Evolutionary conservation across 495 filamentous ascomycete species (phyloP).

Genomic region (Talaromyces adpressus): DNA sequence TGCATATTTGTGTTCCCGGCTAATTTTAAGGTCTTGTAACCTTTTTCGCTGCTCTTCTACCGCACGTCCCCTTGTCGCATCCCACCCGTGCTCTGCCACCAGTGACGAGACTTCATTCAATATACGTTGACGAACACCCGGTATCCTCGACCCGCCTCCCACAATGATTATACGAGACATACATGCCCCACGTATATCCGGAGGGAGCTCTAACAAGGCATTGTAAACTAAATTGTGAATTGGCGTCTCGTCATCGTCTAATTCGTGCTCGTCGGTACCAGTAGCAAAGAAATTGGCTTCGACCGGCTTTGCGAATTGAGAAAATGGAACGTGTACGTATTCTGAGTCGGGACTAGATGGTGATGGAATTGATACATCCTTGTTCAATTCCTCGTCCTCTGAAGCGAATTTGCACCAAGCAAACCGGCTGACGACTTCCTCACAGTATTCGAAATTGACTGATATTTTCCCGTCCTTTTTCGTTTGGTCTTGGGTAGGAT

Average conservation of each 20-base stretch:
- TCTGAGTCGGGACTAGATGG: constrained; percentile 31
- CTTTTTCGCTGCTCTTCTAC: constrained; percentile 48
- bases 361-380: constrained; percentile 34
- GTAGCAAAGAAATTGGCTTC: constrained; percentile 66
- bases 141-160: constrained; percentile 72
- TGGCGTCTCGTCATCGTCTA: constrained; percentile 82
- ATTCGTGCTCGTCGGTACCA: constrained; percentile 42
- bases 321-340: constrained; percentile 53
- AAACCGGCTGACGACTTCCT: constrained; percentile 66
- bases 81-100: constrained; percentile 67
- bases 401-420: constrained; percentile 58
- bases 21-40: constrained; percentile 37
- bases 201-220: constrained; percentile 63
- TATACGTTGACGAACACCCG: constrained; percentile 74
- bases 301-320: constrained; percentile 60
- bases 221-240: constrained; percentile 68
- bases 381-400: constrained; percentile 6
- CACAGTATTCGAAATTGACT: constrained; percentile 66
- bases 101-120: constrained; percentile 64
- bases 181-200: constrained; percentile 75
- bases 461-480: constrained; percentile 22
- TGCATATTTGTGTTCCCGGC: constrained; percentile 17
- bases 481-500: constrained; percentile 9
- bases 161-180: constrained; percentile 88
- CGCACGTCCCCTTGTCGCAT: constrained; percentile 57